These are phyloP conservation scores for Brassica balearica DNA, from an alignment of 441 rosid species.

Conservation along the genomic window DNA sequence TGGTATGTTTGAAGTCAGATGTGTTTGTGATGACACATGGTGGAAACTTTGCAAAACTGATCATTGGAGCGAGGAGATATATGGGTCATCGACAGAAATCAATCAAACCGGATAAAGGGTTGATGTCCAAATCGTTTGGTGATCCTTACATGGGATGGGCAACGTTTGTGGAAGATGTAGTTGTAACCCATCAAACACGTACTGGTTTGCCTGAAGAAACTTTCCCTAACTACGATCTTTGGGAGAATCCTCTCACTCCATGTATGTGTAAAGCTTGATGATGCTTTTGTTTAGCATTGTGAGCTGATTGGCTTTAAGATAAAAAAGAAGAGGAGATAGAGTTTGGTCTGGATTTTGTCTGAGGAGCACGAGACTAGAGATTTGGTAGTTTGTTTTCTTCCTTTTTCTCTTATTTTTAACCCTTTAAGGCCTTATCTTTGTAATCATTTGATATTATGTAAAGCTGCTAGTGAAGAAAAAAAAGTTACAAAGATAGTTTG, in stretches of 20 bases:
- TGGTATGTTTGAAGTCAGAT: constrained; percentile 96
- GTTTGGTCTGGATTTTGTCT: constrained; percentile 43
- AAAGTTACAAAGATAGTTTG: constrained; percentile 7
- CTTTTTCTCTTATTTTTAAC: constrained; percentile 2
- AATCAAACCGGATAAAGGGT: constrained; percentile 97
- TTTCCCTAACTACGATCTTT: constrained; percentile 94
- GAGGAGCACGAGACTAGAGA: constrained; percentile 42
- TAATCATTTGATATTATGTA: constrained; percentile 47
- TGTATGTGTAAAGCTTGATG: constrained; percentile 97
- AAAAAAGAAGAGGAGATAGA: constrained; percentile 11
- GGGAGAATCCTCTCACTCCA: constrained; percentile 99
- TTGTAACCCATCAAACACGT: constrained; percentile 91
- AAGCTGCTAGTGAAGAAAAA: constrained; percentile 37
- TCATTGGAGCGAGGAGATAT: constrained; percentile 94
- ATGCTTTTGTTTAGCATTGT: constrained; percentile 12
- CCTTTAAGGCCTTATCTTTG: constrained; percentile 24
- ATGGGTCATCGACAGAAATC: constrained; percentile 95
- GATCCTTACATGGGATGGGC: constrained; percentile 99
- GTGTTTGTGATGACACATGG: constrained; percentile 99
- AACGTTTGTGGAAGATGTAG: constrained; percentile 90
- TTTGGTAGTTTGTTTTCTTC: constrained; percentile 29
- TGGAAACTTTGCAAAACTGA: constrained; percentile 97
- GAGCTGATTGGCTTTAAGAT: constrained; percentile 23
- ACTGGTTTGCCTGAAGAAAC: constrained; percentile 98
- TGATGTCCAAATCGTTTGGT: constrained; percentile 97